Conservation (phyloP, 371 early-diverging fungal species). For the Choanephora cucurbitarum region DNA sequence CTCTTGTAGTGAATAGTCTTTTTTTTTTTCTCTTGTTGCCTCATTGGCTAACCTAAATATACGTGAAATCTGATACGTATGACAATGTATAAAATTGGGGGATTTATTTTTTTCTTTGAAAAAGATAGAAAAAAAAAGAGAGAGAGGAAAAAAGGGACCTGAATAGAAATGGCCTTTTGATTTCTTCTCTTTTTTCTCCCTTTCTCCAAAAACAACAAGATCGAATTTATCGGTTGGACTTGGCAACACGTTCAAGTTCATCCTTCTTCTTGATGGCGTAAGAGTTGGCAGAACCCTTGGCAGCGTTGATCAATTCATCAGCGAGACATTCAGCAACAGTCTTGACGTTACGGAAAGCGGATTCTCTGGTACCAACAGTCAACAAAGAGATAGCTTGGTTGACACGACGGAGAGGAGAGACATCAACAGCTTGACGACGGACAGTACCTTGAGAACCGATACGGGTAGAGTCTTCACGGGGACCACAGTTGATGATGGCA, state of each 20-base stretch:
- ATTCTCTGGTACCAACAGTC: slow-evolving; percentile 86
- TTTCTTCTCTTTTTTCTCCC: neutral
- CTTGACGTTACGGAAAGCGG: slow-evolving; percentile 38
- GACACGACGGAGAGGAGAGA: slow-evolving; percentile 98
- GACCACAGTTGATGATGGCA: slow-evolving; percentile 99
- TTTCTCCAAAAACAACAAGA: neutral
- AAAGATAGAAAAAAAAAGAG: no score
- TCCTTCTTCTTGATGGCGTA: slow-evolving; percentile 99
- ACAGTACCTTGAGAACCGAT: slow-evolving; percentile 99
- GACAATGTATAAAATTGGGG: no score
- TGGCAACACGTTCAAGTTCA: slow-evolving; percentile 88
- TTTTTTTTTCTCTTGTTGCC: no score
- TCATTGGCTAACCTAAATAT: no score
- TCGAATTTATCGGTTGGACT: slow-evolving; percentile 27
- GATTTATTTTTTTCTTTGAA: no score
- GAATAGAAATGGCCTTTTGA: no score
- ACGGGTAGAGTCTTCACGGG: slow-evolving; percentile 99
- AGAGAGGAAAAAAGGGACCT: no score
- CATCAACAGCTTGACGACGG: slow-evolving; percentile 99
- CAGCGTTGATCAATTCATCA: slow-evolving; percentile 98
- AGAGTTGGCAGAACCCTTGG: slow-evolving; percentile 98
- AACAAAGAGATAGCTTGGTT: slow-evolving; percentile 97
- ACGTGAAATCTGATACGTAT: no score
- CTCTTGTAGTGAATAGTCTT: no score
- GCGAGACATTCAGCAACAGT: slow-evolving; percentile 88